phyloP scores from a whole-genome alignment of 2,329 filamentous ascomycete species.

The Fusarium pseudoanthophilum region DNA sequence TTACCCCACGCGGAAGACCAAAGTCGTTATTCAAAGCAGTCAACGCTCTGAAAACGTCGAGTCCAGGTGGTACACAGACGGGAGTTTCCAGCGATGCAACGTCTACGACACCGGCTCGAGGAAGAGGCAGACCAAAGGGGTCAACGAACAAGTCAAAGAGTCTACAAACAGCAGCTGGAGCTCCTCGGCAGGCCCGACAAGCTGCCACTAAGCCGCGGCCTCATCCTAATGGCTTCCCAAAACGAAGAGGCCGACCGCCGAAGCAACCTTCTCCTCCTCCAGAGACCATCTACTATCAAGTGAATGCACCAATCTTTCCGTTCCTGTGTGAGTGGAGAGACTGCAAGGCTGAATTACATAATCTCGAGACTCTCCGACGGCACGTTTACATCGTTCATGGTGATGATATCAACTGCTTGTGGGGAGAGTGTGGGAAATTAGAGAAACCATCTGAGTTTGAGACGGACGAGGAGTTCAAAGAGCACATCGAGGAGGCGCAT shows the following conservation, averaged over 20 bases:
- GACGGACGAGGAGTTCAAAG: constrained; percentile 52
- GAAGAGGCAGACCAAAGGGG: constrained; percentile 60
- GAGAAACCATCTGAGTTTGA: constrained; percentile 50
- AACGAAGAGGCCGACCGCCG: constrained; percentile 57
- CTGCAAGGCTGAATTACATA: constrained; percentile 71
- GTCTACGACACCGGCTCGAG: constrained; percentile 7
- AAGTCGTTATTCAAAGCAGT: constrained; percentile 8
- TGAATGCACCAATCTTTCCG: constrained; percentile 58
- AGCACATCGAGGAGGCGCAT: constrained; percentile 66
- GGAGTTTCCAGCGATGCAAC: constrained; percentile 12
- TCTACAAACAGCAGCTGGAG: constrained; percentile 37
- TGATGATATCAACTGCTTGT: constrained; percentile 42
- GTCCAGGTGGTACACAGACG: constrained; percentile 1
- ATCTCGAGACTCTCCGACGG: constrained; percentile 66
- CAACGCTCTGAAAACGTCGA: neutral
- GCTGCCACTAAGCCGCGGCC: constrained; percentile 44
- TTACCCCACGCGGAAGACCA: constrained; percentile 30
- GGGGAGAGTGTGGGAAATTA: constrained; percentile 47
- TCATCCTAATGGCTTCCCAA: constrained; percentile 43
- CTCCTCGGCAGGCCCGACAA: constrained; percentile 39
- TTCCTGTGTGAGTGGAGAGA: constrained; percentile 70
- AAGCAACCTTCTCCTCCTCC: constrained; percentile 53
- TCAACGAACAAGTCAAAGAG: constrained; percentile 49
- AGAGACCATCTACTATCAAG: constrained; percentile 54
- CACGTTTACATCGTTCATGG: constrained; percentile 65